Conservation (phyloP, 495 filamentous ascomycete species). For the Lophiostoma macrostomum region DNA sequence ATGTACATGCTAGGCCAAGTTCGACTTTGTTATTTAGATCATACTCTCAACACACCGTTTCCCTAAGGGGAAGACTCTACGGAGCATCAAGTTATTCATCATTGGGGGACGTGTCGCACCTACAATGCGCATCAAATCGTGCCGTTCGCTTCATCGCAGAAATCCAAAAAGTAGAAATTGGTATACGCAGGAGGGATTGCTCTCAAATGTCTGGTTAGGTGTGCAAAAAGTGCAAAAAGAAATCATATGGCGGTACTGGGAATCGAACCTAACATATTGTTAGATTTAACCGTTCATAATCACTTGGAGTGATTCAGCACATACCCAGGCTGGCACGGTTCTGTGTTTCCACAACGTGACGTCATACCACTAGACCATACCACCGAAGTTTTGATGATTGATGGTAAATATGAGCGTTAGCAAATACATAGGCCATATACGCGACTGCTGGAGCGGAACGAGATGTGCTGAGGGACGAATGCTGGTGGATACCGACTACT, state of each 20-base stretch:
- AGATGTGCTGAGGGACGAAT: neutral
- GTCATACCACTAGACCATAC: conserved; percentile 32
- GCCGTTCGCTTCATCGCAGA: no score
- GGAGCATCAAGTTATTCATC: no score
- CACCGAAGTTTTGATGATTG: conserved; percentile 11
- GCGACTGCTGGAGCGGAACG: neutral
- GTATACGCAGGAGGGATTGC: neutral
- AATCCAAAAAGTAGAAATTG: neutral
- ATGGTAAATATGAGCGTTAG: neutral
- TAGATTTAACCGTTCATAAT: no score
- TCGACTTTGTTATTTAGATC: no score
- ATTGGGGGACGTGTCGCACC: no score
- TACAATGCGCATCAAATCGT: no score
- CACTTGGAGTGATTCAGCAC: conserved; percentile 1
- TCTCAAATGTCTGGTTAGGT: neutral
- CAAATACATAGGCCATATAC: no score
- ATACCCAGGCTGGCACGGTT: conserved; percentile 28
- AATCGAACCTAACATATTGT: no score
- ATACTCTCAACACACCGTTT: no score
- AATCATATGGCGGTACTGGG: conserved; percentile 19
- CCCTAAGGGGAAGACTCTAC: no score
- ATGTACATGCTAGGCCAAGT: no score
- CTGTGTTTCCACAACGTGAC: conserved; percentile 31
- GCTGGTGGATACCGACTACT: no score
- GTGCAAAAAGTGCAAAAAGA: conserved; percentile 5